Conservation (phyloP, 192 early-diverging fungal species). For the Oehlia diaphana region DNA sequence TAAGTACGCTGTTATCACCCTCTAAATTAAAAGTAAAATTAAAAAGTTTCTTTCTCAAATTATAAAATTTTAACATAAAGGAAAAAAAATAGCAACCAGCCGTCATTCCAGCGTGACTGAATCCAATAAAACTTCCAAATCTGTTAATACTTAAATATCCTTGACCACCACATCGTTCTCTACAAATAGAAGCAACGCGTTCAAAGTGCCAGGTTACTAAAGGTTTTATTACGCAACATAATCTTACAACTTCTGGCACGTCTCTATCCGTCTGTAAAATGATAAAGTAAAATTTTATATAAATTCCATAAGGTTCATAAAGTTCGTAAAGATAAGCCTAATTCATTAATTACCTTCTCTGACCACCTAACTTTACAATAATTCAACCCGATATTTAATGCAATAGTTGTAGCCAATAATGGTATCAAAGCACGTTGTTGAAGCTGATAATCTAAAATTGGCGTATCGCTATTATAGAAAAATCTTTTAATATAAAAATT, state of each 20-base stretch:
- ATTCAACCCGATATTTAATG: slow-evolving; percentile 76
- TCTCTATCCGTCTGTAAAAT: slow-evolving; percentile 45
- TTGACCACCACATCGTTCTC: slow-evolving; percentile 76
- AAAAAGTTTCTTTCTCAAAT: background rate
- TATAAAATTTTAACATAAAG: background rate
- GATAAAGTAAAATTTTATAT: background rate
- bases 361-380: slow-evolving; percentile 72
- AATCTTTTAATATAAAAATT: background rate
- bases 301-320: slow-evolving; percentile 9
- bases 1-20: slow-evolving; percentile 76
- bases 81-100: slow-evolving; percentile 39
- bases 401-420: slow-evolving; percentile 62
- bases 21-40: slow-evolving; percentile 25
- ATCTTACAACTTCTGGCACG: slow-evolving; percentile 62
- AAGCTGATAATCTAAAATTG: slow-evolving; percentile 75
- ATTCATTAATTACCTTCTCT: slow-evolving; percentile 13
- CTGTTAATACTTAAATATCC: slow-evolving; percentile 70
- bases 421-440: slow-evolving; percentile 76
- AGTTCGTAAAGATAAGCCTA: background rate
- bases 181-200: slow-evolving; percentile 62
- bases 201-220: slow-evolving; percentile 75
- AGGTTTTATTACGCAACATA: slow-evolving; percentile 80
- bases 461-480: slow-evolving; percentile 52
- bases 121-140: slow-evolving; percentile 65
- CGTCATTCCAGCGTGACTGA: slow-evolving; percentile 76